Evolutionary conservation across 148 eudicot genomes (phyloP).

Genomic region (Rhododendron ovatum): DNA sequence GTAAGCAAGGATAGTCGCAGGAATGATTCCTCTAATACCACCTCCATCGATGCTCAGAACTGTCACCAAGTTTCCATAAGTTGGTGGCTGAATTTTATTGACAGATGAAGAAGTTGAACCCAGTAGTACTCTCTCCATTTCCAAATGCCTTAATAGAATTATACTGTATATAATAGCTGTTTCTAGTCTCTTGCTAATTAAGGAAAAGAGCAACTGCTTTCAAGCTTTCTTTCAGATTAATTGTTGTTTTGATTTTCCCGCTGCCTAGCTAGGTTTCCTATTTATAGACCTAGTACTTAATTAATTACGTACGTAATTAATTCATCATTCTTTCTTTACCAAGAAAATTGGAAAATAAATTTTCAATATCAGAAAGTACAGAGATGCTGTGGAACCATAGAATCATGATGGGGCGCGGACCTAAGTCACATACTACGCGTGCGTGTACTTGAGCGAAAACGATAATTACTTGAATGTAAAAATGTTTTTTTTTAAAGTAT

Average conservation of each 20-base stretch:
- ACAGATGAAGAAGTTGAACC: neutral
- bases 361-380: no score
- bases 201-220: neutral
- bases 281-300: neutral
- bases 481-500: no score
- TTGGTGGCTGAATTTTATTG: neutral
- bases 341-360: neutral
- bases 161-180: neutral
- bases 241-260: neutral
- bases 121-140: neutral
- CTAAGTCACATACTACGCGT: no score
- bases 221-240: neutral
- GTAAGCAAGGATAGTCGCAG: constrained; percentile 45
- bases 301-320: neutral
- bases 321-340: neutral
- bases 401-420: no score
- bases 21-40: constrained; percentile 64
- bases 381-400: no score
- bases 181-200: neutral
- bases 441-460: no score
- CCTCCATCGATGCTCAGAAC: constrained; percentile 57
- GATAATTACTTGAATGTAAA: no score
- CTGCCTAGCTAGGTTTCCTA: neutral
- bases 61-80: constrained; percentile 25
- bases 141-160: no score